Conservation (phyloP, 345 rosid species). For the Cardamine occulta region DNA sequence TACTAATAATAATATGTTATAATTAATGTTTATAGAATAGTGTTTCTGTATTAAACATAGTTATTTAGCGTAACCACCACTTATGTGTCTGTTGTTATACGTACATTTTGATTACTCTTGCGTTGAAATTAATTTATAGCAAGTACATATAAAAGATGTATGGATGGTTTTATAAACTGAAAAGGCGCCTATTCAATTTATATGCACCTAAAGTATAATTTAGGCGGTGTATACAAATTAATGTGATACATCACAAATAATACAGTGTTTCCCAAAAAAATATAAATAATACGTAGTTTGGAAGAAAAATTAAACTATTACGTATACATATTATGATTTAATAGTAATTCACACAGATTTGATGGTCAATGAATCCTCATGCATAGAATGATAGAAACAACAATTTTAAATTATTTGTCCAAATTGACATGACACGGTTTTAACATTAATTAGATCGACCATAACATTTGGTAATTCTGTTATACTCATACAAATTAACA, state of each 20-base stretch:
- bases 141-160: background rate
- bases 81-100: constrained; percentile 36
- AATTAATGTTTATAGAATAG: background rate
- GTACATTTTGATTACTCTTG: constrained; percentile 25
- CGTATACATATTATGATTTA: background rate
- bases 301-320: background rate
- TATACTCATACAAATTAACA: background rate
- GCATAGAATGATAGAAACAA: background rate
- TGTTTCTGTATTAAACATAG: constrained; percentile 7
- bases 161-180: constrained; percentile 10
- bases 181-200: background rate
- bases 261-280: background rate
- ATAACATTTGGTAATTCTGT: background rate
- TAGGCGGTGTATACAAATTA: background rate
- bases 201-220: too few species aligned
- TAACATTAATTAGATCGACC: background rate
- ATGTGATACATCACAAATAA: background rate
- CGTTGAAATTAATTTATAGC: background rate
- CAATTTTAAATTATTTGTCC: background rate
- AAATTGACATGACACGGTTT: background rate
- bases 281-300: background rate
- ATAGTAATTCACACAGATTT: background rate
- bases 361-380: background rate
- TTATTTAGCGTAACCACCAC: constrained; percentile 33
- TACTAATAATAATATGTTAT: background rate